Base-by-base conservation (phyloP, 2,329 filamentous ascomycete species). In the Fusarium sp. region DNA sequence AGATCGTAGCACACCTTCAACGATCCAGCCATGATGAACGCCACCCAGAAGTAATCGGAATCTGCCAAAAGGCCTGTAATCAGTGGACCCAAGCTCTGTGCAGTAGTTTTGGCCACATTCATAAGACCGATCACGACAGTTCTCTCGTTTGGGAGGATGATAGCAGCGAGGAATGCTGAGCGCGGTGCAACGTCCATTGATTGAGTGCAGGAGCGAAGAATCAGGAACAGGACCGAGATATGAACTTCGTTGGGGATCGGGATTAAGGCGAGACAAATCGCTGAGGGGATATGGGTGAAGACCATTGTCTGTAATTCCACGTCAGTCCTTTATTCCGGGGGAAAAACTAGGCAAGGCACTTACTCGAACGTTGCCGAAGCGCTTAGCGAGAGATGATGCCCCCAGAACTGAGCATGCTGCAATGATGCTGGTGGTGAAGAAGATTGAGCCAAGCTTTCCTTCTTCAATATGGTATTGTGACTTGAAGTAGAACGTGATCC, bases 181-280 rank as follows among this genome's bases (percentile, higher is more conserved):
- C 91, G 86, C 0, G 92, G 92, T 1, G 89, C 91, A 23, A 87
- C 85, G 71, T 93, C 91, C 91, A 93, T 93, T 50, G 83, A 88
- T 58, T 88, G 85, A 0, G 87, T 86, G 64, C 86, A 88, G 1
- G 90, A 84, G 10, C 91, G 86, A 13, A 91, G 81, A 18, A 90
- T 77, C 13, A 93, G 81, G 59, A 93, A 87, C 0, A 83, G 77
- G 47, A 92, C 82, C 0, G 90, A 85, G 7, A 89, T 65, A 13
- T 81, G 81, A 1, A 89, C 79, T 5, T 83, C 81, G 21, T 81
- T 77, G 1, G 89, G 88, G 1, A 90, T 72, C 0, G 89, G 87
- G 23, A 93, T 87, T 21, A 93, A 78, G 16, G 87, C 82, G 3
- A 93, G 84, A 69, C 89, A 90, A 27, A 93, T 78, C 10, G 90